These are phyloP conservation scores for Aurantiochytrium sp. DNA, from an alignment of 108 stramenopile species.

Conservation along the genomic window DNA sequence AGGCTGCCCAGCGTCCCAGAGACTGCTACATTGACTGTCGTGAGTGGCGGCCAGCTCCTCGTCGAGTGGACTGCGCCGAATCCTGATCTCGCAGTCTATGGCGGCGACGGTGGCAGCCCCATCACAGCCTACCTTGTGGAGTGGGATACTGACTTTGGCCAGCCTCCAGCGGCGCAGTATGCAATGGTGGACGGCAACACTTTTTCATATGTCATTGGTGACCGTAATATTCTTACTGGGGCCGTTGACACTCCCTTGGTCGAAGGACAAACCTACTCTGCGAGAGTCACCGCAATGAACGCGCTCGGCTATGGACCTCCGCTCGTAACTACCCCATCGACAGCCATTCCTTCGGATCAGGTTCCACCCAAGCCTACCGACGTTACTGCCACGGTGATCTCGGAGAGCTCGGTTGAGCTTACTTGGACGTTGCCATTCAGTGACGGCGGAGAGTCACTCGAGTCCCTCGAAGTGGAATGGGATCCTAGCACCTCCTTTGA, in stretches of 20 bases:
- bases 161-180: slow-evolving; percentile 55
- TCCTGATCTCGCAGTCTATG: slow-evolving; percentile 47
- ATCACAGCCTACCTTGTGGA: slow-evolving; percentile 70
- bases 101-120: slow-evolving; percentile 67
- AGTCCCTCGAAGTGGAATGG: slow-evolving; percentile 59
- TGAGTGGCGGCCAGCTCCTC: slow-evolving; percentile 59
- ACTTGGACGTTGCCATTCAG: slow-evolving; percentile 49
- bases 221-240: slow-evolving; percentile 66
- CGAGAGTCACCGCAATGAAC: slow-evolving; percentile 67
- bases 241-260: slow-evolving; percentile 47
- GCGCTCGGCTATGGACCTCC: slow-evolving; percentile 52
- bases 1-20: slow-evolving; percentile 38
- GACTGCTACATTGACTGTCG: background rate
- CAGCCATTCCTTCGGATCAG: slow-evolving; percentile 52
- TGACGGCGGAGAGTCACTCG: slow-evolving; percentile 66
- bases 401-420: slow-evolving; percentile 37
- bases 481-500: slow-evolving; percentile 47
- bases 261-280: slow-evolving; percentile 55
- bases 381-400: slow-evolving; percentile 18
- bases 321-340: slow-evolving; percentile 34
- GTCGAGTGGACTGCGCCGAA: slow-evolving; percentile 60
- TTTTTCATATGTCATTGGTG: slow-evolving; percentile 53
- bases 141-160: slow-evolving; percentile 59
- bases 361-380: slow-evolving; percentile 42
- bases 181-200: slow-evolving; percentile 38